Base-by-base conservation (phyloP, 2,329 filamentous ascomycete genomes). In the Fusarium lateritium region DNA sequence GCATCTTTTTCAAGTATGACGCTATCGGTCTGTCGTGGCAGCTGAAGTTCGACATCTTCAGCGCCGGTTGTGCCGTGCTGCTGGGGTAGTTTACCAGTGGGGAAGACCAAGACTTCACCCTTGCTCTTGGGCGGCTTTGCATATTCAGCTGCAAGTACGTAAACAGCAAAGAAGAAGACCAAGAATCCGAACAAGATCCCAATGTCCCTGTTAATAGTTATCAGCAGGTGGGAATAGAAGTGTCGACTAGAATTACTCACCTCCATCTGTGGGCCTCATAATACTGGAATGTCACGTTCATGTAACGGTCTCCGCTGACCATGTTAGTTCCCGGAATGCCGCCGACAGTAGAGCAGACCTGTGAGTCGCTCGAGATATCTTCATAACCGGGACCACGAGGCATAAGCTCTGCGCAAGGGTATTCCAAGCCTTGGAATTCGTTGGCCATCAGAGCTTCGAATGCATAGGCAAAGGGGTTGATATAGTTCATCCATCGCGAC, bases 21-120 rank as follows among this genome's bases (percentile, higher is more conserved):
- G 7, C 24, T 24, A 24, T 24, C 7, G 6, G 24, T 24, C 24
- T 24, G 24, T 24, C 24, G 24, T 3, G 24, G 24, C 24, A 24
- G 7, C 24, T 24, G 24, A 24, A 24, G 24, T 24, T 24, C 24
- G 24, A 24, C 24, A 24, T 24, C 24, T 24, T 24, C 24, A 24
- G 24, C 24, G 24, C 24, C 7, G 24, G 24, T 24, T 7, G 7
- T 24, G 24, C 24, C 24, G 3, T 24, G 24, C 24, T 24, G 24
- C 5, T 72, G 88, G 88, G 5, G 83, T 85, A 71, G 89, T 88
- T 60, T 60, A 10, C 84, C 83, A 31, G 83, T 67, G 14, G 56
- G 84, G 76, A 92, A 94, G 14, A 94, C 87, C 5, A 94, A 84
- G 5, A 89, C 85, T 73, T 94, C 91, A 2, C 89, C 91, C 3